Conservation (phyloP, 1,284 basidiomycete species). For the Cystobasidiaceae sp. region DNA sequence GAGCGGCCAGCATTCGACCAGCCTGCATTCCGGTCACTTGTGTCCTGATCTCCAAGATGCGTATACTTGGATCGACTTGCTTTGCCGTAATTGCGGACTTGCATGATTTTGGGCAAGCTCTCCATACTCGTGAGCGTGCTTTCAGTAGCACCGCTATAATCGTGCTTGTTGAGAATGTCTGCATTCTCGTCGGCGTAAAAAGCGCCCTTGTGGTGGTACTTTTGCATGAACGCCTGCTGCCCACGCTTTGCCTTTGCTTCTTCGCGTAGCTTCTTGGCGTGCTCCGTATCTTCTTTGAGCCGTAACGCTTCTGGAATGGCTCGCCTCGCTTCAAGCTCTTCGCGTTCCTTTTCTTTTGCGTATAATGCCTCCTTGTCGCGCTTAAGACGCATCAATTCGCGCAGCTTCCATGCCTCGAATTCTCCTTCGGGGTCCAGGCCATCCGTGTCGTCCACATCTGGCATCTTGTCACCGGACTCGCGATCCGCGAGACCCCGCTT, state of each 20-base stretch:
- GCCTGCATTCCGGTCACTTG: constrained; percentile 59
- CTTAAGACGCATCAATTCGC: constrained; percentile 85
- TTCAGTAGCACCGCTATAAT: constrained; percentile 83
- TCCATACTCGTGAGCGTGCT: constrained; percentile 73
- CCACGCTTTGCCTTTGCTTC: constrained; percentile 69
- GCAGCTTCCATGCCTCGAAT: constrained; percentile 91
- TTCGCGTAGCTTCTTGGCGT: constrained; percentile 68
- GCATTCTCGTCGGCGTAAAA: constrained; percentile 72
- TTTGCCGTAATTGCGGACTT: constrained; percentile 94
- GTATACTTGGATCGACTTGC: constrained; percentile 86
- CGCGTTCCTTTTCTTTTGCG: constrained; percentile 68
- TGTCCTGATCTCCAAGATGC: constrained; percentile 91
- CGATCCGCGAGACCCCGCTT: constrained; percentile 75
- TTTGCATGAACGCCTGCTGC: constrained; percentile 87
- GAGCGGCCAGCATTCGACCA: constrained; percentile 53
- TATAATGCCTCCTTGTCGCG: constrained; percentile 68
- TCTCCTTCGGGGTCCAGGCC: constrained; percentile 83
- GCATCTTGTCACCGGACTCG: constrained; percentile 54
- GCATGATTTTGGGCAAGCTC: constrained; percentile 87
- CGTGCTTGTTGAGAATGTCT: constrained; percentile 75
- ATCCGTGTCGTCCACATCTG: constrained; percentile 92
- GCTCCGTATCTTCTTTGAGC: constrained; percentile 80
- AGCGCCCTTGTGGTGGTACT: constrained; percentile 98
- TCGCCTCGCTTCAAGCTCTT: constrained; percentile 81
- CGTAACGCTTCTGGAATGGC: constrained; percentile 89